Percentiles rank a stretch among this genome's conserved stretches.
Evolutionary conservation across 2,329 filamentous ascomycete genomes (phyloP).

Genomic region (Torrubiellomyces zombiae): DNA sequence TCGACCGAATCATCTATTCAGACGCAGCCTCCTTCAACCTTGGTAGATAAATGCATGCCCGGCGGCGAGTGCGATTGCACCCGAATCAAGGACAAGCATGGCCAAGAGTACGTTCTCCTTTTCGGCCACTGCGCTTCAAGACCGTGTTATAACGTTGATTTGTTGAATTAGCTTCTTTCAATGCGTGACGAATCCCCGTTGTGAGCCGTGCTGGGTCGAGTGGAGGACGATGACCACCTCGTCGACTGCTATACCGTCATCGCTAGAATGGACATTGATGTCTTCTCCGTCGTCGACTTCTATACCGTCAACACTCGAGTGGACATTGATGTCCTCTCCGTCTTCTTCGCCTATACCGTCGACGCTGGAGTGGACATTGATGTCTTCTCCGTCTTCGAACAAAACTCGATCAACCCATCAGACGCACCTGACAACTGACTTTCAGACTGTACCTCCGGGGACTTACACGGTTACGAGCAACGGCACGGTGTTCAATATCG

Average conservation of each 20-base stretch:
- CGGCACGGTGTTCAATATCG: constrained; percentile 1
- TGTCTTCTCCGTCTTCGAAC: too few species aligned
- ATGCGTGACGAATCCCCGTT: constrained; percentile 16
- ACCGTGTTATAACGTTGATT: too few species aligned
- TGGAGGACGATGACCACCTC: neutral
- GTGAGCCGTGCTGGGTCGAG: constrained; percentile 9
- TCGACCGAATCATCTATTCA: neutral
- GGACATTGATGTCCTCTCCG: too few species aligned
- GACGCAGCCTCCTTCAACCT: neutral
- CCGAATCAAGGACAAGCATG: constrained; percentile 10
- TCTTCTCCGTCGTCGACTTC: too few species aligned
- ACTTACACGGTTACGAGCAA: constrained; percentile 2
- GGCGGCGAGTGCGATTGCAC: constrained; percentile 14
- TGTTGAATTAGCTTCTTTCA: constrained; percentile 20
- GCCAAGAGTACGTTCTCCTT: constrained; percentile 14
- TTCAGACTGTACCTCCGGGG: constrained; percentile 1
- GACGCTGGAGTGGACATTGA: too few species aligned
- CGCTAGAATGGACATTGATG: too few species aligned
- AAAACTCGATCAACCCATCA: too few species aligned
- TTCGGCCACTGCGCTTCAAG: too few species aligned
- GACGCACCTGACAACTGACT: neutral
- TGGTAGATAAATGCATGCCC: constrained; percentile 5
- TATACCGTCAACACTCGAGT: too few species aligned
- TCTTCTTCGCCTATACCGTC: too few species aligned
- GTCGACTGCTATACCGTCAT: neutral